Evolutionary conservation across 257 asterid species (phyloP), one percentile per base, ranked within the genome.

Genomic region (Sherardia arvensis): DNA sequence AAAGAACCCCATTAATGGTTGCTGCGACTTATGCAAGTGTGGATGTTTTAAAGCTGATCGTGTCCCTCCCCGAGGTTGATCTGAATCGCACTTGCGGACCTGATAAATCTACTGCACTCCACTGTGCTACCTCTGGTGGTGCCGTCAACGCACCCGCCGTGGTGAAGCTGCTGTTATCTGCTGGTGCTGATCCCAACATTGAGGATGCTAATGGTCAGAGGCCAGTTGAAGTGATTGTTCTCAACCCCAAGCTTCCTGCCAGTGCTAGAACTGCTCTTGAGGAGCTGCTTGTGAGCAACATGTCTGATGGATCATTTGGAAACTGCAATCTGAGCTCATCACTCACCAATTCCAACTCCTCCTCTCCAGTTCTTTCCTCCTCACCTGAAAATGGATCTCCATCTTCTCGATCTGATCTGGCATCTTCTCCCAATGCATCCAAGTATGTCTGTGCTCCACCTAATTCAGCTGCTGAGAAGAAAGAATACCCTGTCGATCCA

Each of bases 51-150:
- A 85, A 83, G 81, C 71, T 92, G 69, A 81, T 92, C 49, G 84
- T 87, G n/a, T 81, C 95, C 60, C 69, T 77, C n/a, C 96, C 96
- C 0, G 94, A 87, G 61, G 88, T 92, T 67, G 95, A 92, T 49
- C 77, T 92, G 77, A 90, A 92, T 65, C 82, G 79, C 56, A n/a
- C 73, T 7, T 87, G 95, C 69, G 96, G 99, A 14, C 81, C 69
- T 11, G 79, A 87, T 45, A 87, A 85, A 73, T 78, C 85, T 79
- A 90, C 97, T 33, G 96, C 96, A n/a, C 96, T 92, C 53, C 99
- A 92, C 61, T 89, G 95, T 84, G 99, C 99, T 33, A 78, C 95
- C 9, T 85, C 80, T 22, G 86, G 97, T 60, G 97, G 96, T 26
- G 83, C 96, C 47, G 71, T 69, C 22, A 66, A 84, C 48, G 88